A percentile compares a stretch with the other conserved stretches of the same genome.
phyloP scores from a whole-genome alignment of 768 basidiomycete species.

The Pulveroboletus sp. region DNA sequence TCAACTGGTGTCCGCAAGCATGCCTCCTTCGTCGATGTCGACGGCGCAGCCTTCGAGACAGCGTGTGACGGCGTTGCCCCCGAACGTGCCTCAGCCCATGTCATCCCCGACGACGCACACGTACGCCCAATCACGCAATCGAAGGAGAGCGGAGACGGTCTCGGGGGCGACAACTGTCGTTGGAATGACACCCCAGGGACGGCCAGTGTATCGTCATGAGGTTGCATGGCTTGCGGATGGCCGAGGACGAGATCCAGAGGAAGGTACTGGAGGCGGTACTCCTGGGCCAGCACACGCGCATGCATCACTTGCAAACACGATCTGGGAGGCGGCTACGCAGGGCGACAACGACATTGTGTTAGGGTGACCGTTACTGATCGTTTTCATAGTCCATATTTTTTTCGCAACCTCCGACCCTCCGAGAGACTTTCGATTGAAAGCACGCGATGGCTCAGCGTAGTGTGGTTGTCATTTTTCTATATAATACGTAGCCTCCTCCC shows the following conservation, averaged over 20 bases:
- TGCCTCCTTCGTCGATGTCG: slow-evolving; percentile 10
- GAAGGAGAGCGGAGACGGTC: slow-evolving; percentile 32
- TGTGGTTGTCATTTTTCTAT: not conserved
- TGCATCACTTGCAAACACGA: slow-evolving; percentile 19
- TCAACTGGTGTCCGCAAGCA: slow-evolving; percentile 9
- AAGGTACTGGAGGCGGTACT: slow-evolving; percentile 13
- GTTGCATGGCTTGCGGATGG: slow-evolving; percentile 24
- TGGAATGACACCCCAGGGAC: slow-evolving; percentile 26
- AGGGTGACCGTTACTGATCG: slow-evolving; percentile 18
- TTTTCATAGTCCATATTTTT: not conserved
- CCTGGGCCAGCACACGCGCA: slow-evolving; percentile 20
- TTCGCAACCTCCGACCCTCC: not conserved
- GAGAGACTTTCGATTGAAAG: slow-evolving; percentile 1
- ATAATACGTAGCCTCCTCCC: not conserved
- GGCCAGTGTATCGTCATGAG: slow-evolving; percentile 27
- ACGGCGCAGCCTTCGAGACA: slow-evolving; percentile 19
- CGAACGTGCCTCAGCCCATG: slow-evolving; percentile 19
- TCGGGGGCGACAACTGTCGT: slow-evolving; percentile 27
- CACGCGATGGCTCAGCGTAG: slow-evolving; percentile 3
- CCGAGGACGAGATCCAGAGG: slow-evolving; percentile 16
- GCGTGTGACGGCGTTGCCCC: slow-evolving; percentile 27
- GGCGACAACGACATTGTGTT: slow-evolving; percentile 29
- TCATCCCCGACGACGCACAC: slow-evolving; percentile 19
- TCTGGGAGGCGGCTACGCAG: slow-evolving; percentile 28
- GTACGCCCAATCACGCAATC: slow-evolving; percentile 23